Conservation (phyloP, 2,329 filamentous ascomycete genomes). For the Ilyonectria sp. region DNA sequence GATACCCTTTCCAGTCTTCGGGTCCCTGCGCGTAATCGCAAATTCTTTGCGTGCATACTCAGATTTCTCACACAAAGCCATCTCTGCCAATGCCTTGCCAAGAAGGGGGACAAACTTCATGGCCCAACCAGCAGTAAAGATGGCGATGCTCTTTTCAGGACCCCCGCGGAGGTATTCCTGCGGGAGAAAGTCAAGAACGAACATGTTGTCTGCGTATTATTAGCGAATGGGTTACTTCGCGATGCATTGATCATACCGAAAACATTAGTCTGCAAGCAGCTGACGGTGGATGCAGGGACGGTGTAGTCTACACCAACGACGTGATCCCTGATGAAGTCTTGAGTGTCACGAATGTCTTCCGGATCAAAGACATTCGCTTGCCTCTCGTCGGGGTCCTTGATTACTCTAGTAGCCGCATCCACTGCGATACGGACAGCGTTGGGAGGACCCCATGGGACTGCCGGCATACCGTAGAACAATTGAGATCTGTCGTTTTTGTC, state of each 20-base stretch:
- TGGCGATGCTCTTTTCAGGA: slow-evolving; percentile 19
- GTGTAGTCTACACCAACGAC: slow-evolving; percentile 31
- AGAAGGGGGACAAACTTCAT: slow-evolving; percentile 37
- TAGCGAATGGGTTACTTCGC: neutral
- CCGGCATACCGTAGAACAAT: slow-evolving; percentile 35
- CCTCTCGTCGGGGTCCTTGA: slow-evolving; percentile 26
- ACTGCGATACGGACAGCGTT: slow-evolving; percentile 36
- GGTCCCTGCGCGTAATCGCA: neutral
- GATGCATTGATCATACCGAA: slow-evolving; percentile 16
- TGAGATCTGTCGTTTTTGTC: slow-evolving; percentile 20
- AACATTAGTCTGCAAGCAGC: slow-evolving; percentile 34
- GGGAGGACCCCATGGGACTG: slow-evolving; percentile 33
- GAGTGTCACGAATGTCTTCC: slow-evolving; percentile 18
- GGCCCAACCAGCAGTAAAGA: slow-evolving; percentile 33
- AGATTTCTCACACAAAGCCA: slow-evolving; percentile 26
- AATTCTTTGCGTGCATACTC: slow-evolving; percentile 6
- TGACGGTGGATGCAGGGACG: slow-evolving; percentile 28
- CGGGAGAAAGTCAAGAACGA: slow-evolving; percentile 33
- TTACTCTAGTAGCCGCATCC: slow-evolving; percentile 30
- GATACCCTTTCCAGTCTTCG: neutral
- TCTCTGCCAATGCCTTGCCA: slow-evolving; percentile 29
- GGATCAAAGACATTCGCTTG: slow-evolving; percentile 17
- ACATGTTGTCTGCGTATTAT: slow-evolving; percentile 29
- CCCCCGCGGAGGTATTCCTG: slow-evolving; percentile 24
- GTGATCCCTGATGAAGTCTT: slow-evolving; percentile 33